Base-by-base conservation (phyloP, 805 yeast genomes). In the Hanseniaspora singularis region DNA sequence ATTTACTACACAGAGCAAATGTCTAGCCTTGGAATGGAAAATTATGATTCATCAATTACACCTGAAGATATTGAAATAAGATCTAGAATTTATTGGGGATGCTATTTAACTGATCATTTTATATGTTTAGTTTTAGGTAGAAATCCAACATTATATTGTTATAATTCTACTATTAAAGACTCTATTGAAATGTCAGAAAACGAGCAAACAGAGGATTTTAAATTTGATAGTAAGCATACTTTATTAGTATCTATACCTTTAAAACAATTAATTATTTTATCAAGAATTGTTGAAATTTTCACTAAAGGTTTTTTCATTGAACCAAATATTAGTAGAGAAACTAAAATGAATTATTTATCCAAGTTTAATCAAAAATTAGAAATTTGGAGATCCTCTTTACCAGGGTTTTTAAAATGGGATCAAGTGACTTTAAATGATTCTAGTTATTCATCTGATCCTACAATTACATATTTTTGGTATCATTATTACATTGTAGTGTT, bases 51-150 rank as follows among this genome's bases (percentile, higher is more conserved):
- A 64, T 69, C n/a, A 66, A 69, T 26, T 26, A 11, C 7, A 11
- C 28, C 28, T 27, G 66, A 76, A 41, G 79, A 76, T 52, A 64
- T 72, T 15, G 74, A 71, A 33, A 74, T 77, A 46, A 65, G 81
- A 49, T 69, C 76, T 41, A 63, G 84, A 49, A 73, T 77, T 10
- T 74, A 73, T 56, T 77, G 84, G 84, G 83, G 83, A 3, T 70
- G 77, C 41, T 77, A 72, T 57, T 63, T 77, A 49, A 79, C 78
- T 2, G 84, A 77, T 57, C 81, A 76, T 55, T 73, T 77, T 53
- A 73, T 77, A 30, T 72, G 79, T 55, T 60, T 77, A 31, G 63
- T 76, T 41, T 59, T 76, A 39, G 84, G 84, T 3, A 61, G 81
- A 43, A 79, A 81, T 0, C 70, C 79, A 0, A 60, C 71, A 1